These are phyloP conservation scores for Laetiporus sulphureus DNA, from an alignment of 1,284 basidiomycete species.

Conservation along the genomic window DNA sequence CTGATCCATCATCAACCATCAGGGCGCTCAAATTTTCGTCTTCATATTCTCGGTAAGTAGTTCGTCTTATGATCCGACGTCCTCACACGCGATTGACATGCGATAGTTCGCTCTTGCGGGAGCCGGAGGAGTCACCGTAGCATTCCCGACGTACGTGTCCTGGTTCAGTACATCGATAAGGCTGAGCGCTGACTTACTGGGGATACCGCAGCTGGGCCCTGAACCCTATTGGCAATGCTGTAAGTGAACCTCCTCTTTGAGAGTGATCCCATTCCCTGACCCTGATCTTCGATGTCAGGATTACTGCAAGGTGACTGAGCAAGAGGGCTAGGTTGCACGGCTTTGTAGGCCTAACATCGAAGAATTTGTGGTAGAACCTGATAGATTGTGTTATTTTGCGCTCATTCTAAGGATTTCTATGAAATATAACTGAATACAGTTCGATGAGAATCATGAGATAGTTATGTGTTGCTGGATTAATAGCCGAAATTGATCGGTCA, in stretches of 20 bases:
- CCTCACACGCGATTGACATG: neutral
- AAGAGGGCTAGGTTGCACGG: neutral
- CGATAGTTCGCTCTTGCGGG: slow-evolving; percentile 1
- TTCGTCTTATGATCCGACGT: neutral
- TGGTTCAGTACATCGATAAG: neutral
- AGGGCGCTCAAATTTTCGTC: slow-evolving; percentile 2
- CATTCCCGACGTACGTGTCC: neutral
- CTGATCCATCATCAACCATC: neutral
- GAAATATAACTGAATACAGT: too few species aligned
- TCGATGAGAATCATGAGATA: too few species aligned
- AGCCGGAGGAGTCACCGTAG: slow-evolving; percentile 1
- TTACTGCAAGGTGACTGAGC: slow-evolving; percentile 1
- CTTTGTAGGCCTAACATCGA: too few species aligned
- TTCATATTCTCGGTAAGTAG: slow-evolving; percentile 3
- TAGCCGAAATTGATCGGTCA: too few species aligned
- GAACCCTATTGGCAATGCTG: neutral
- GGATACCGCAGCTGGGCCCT: neutral
- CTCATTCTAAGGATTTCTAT: too few species aligned
- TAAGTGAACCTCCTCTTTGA: neutral
- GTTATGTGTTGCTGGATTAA: too few species aligned
- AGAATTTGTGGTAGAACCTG: too few species aligned
- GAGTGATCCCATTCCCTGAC: neutral
- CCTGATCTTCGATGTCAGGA: neutral
- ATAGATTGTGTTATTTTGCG: too few species aligned
- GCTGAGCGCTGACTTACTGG: neutral